These are phyloP conservation scores for Crassisporium funariophilum DNA, from an alignment of 768 basidiomycete genomes.

Conservation along the genomic window DNA sequence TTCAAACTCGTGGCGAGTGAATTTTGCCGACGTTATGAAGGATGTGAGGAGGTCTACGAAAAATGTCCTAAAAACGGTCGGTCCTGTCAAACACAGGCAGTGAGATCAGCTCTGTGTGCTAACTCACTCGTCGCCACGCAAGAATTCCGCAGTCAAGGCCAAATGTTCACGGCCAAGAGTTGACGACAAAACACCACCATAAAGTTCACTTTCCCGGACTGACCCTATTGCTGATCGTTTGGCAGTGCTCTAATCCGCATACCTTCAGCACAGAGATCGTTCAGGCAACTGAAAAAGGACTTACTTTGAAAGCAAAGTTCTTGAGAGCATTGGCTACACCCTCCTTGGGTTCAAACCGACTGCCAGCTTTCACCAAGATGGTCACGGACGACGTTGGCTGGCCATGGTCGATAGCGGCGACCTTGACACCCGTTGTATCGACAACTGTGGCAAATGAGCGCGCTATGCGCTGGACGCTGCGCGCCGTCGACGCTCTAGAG, in stretches of 20 bases:
- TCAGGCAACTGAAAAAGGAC: slow-evolving; percentile 22
- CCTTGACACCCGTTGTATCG: slow-evolving; percentile 80
- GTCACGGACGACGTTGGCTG: slow-evolving; percentile 87
- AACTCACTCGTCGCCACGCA: slow-evolving; percentile 94
- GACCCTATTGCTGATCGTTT: slow-evolving; percentile 88
- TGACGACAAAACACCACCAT: slow-evolving; percentile 88
- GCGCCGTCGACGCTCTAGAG: slow-evolving; percentile 59
- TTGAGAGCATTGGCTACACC: slow-evolving; percentile 94
- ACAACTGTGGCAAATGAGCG: slow-evolving; percentile 84
- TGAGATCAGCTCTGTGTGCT: neutral
- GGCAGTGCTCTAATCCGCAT: slow-evolving; percentile 66
- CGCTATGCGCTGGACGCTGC: slow-evolving; percentile 56
- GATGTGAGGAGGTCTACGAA: slow-evolving; percentile 90
- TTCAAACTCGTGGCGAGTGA: slow-evolving; percentile 73
- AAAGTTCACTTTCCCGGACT: slow-evolving; percentile 89
- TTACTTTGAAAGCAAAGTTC: slow-evolving; percentile 99
- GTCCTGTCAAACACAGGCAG: neutral
- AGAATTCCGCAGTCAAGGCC: slow-evolving; percentile 91
- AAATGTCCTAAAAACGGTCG: slow-evolving; percentile 59
- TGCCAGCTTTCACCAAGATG: slow-evolving; percentile 90
- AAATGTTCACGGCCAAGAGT: slow-evolving; percentile 88
- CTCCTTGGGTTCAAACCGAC: slow-evolving; percentile 83
- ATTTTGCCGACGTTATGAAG: slow-evolving; percentile 81
- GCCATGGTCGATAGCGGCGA: slow-evolving; percentile 81
- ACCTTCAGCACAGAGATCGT: neutral